Evolutionary conservation across 148 eudicot genomes (phyloP), one percentile per base, ranked within the genome.

Genomic region (Camellia japonica): DNA sequence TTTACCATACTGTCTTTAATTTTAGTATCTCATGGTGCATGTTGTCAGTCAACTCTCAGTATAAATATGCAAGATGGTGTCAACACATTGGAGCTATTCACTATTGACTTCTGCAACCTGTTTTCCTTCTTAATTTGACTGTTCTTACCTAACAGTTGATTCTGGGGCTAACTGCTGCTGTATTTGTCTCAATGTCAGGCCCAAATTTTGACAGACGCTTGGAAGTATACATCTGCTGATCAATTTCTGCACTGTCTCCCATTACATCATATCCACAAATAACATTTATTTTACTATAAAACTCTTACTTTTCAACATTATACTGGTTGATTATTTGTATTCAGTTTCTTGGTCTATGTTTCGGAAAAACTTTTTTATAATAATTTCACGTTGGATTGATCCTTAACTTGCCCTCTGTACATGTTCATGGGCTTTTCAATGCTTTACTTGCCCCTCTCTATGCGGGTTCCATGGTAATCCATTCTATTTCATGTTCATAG

Each of bases 371-470:
- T 41, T 30, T 63, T 41, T 23, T 19, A n/a, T 56, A 11, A 65
- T 9, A 23, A 6, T 18, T 65, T 58, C 59, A 5, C 61, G 20
- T 41, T 54, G 11, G 12, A 7, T 78, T 83, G 80, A 54, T 87
- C 93, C 97, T 96, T 96, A 89, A 93, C 91, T 79, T 56, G 65
- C 80, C 46, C 67, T 63, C 38, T 13, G 65, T 86, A 96, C 97
- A 96, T 86, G 99, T 96, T 81, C 99, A 96, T 84, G 99, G 99
- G 51, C 88, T 96, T 79, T 96, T 96, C 87, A 96, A 96, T 89
- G 99, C 95, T 70, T 82, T 96, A 75, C 86, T 96, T 30, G 97
- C 99, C 82, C 99, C 99, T 51, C 87, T 96, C 18, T 96, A 90
- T 76, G 98, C 97, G 15, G 99, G 99, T 67, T 87, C 99, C 74